Evolutionary conservation across 1,284 basidiomycete species (phyloP).

Genomic region (Puccinia polysora): DNA sequence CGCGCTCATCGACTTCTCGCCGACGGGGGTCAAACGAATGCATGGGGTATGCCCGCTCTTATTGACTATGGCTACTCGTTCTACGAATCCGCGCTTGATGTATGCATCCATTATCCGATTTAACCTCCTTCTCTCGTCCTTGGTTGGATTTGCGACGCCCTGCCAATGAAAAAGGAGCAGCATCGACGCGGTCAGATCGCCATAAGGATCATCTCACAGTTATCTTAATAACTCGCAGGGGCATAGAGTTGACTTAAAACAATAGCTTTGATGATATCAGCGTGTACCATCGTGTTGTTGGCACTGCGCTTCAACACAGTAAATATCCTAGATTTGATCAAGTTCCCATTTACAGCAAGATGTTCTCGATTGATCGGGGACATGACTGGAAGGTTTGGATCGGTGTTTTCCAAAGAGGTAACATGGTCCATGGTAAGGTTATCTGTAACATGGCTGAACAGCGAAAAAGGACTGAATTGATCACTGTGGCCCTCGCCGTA

Average conservation of each 20-base stretch:
- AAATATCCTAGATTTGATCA: slow-evolving; percentile 46
- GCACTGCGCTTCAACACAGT: slow-evolving; percentile 44
- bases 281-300: slow-evolving; percentile 46
- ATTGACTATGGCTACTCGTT: slow-evolving; percentile 28
- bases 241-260: slow-evolving; percentile 41
- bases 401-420: slow-evolving; percentile 8
- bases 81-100: slow-evolving; percentile 38
- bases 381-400: slow-evolving; percentile 43
- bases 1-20: slow-evolving; percentile 20
- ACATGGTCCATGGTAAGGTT: slow-evolving; percentile 7
- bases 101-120: slow-evolving; percentile 42
- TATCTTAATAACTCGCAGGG: too few species aligned
- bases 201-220: not conserved
- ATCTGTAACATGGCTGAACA: not conserved
- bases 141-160: slow-evolving; percentile 38
- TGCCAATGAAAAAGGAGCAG: not conserved
- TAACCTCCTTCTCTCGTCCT: slow-evolving; percentile 39
- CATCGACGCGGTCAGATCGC: not conserved
- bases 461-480: not conserved
- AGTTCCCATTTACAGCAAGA: slow-evolving; percentile 46
- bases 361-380: slow-evolving; percentile 45
- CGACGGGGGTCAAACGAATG: slow-evolving; percentile 36
- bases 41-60: slow-evolving; percentile 34
- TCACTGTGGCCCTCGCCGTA: not conserved
- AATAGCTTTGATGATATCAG: slow-evolving; percentile 48